A percentile compares a stretch with the other conserved stretches of the same genome.
These are phyloP conservation scores for Bocquillonia castaneifolia DNA, from an alignment of 441 rosid genomes.

Conservation along the genomic window DNA sequence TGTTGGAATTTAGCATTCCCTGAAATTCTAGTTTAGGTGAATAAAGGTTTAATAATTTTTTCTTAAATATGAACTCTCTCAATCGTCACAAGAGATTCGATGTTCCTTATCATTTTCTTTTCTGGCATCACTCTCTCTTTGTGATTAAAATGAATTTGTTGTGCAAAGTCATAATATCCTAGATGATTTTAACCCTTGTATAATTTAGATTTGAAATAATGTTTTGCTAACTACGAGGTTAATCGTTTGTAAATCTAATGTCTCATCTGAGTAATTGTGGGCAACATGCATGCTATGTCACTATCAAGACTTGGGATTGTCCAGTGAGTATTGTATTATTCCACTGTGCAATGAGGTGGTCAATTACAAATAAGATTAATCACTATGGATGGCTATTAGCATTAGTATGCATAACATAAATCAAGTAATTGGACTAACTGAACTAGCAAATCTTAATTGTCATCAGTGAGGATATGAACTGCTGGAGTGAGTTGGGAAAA, in stretches of 20 bases:
- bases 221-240: not conserved
- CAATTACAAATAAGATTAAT: too few relatives aligned
- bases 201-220: not conserved
- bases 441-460: not conserved
- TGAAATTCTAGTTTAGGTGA: not conserved
- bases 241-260: not conserved
- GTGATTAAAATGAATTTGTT: not conserved
- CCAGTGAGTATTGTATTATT: not conserved
- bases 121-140: not conserved
- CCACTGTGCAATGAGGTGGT: not conserved
- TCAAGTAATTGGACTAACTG: constrained; percentile 7
- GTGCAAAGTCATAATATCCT: not conserved
- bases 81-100: not conserved
- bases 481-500: not conserved
- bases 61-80: not conserved
- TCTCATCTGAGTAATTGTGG: not conserved
- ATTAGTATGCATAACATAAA: not conserved
- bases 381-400: not conserved
- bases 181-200: not conserved
- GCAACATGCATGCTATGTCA: not conserved
- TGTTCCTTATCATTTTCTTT: not conserved
- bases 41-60: not conserved
- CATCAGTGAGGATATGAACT: not conserved
- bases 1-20: not conserved
- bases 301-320: not conserved